Evolutionary conservation across 106 monocot genomes (phyloP).

Genomic region (Apostasia shenzhenica): DNA sequence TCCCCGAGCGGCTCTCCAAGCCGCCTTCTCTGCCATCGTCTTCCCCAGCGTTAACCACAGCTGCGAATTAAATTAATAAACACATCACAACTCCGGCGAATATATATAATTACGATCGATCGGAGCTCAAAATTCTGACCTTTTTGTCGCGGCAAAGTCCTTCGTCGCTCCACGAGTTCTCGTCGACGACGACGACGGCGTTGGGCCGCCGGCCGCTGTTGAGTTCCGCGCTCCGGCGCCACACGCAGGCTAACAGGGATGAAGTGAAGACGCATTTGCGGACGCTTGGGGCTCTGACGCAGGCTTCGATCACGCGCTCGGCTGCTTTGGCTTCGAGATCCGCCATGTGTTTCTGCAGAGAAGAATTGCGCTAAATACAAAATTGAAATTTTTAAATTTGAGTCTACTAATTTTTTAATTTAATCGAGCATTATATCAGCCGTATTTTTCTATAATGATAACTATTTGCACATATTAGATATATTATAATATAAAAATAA

Average conservation of each 20-base stretch:
- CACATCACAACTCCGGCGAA: not conserved
- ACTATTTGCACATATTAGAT: too few species aligned
- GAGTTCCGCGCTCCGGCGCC: constrained; percentile 25
- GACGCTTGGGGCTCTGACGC: constrained; percentile 45
- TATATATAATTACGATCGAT: not conserved
- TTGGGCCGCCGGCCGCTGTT: constrained; percentile 7
- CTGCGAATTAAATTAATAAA: constrained; percentile 17
- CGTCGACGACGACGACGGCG: constrained; percentile 34
- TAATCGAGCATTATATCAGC: too few species aligned
- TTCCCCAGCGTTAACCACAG: constrained; percentile 84
- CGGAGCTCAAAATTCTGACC: constrained; percentile 15
- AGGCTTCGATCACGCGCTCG: constrained; percentile 65
- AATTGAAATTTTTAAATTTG: too few species aligned
- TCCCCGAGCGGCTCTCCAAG: constrained; percentile 65
- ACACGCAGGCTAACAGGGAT: constrained; percentile 79
- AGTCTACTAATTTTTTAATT: too few species aligned
- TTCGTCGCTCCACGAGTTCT: constrained; percentile 83
- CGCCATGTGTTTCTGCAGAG: constrained; percentile 78
- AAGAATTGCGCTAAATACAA: too few species aligned
- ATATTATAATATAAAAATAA: too few species aligned
- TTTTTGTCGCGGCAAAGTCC: constrained; percentile 66
- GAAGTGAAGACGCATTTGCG: constrained; percentile 81
- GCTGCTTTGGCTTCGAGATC: constrained; percentile 46
- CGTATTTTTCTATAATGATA: too few species aligned
- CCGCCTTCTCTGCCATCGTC: constrained; percentile 82